Conservation (phyloP, 148 eudicot species). For the Mesembryanthemum crystallinum region DNA sequence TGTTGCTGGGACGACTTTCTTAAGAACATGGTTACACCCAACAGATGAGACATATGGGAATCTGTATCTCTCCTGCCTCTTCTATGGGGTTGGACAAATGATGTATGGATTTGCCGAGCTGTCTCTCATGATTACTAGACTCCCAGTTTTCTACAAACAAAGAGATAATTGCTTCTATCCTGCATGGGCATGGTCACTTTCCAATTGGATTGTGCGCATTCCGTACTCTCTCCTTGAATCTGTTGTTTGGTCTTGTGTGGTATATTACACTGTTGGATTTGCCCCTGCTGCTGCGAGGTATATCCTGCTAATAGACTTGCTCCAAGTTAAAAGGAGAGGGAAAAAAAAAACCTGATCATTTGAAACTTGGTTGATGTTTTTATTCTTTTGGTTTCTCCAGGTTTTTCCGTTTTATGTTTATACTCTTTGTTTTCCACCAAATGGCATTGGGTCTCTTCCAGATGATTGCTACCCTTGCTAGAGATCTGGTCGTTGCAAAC, state of each 20-base stretch:
- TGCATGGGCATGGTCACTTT: constrained; percentile 81
- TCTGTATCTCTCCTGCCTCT: constrained; percentile 64
- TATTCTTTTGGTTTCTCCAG: constrained; percentile 39
- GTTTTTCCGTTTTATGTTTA: constrained; percentile 68
- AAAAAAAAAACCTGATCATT: no score
- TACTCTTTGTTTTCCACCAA: constrained; percentile 74
- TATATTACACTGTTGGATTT: constrained; percentile 67
- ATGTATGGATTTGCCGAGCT: constrained; percentile 90
- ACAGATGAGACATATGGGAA: constrained; percentile 58
- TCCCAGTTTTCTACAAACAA: constrained; percentile 89
- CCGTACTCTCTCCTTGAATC: constrained; percentile 77
- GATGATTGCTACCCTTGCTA: constrained; percentile 59
- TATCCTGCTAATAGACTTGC: neutral
- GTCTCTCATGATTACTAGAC: constrained; percentile 69
- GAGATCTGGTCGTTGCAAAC: constrained; percentile 77
- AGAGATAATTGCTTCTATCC: constrained; percentile 78
- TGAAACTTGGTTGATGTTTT: neutral
- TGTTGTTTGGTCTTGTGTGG: constrained; percentile 65
- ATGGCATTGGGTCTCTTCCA: constrained; percentile 91
- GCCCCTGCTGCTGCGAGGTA: constrained; percentile 73
- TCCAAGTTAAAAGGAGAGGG: neutral
- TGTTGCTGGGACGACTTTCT: constrained; percentile 57
- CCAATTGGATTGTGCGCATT: constrained; percentile 65
- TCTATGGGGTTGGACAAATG: constrained; percentile 66
- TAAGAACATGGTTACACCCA: constrained; percentile 58